Evolutionary conservation across 805 yeast genomes (phyloP), one percentile per base, ranked within the genome.

Genomic region (Starmera amethionina): DNA sequence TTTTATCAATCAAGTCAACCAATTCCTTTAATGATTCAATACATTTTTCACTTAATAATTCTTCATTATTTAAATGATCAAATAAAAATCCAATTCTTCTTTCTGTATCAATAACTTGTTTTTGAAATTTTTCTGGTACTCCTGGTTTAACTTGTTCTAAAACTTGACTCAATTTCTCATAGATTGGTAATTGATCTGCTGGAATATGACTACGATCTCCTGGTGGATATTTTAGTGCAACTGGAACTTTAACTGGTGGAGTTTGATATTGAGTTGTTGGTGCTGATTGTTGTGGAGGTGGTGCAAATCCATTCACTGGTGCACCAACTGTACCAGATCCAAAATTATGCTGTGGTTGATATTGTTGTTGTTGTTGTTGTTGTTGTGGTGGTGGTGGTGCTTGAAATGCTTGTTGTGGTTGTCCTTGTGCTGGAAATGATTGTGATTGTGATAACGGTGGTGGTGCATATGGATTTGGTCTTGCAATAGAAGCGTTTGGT

Each of bases 41-140:
- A 1, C 82, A 71, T n/a, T 67, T 77, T 15, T 62, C 66, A 4
- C 82, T 68, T 49, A 87, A 61, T 40, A 79, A 62, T 37, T 82
- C 90, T 41, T 73, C 75, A 50, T 79, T 82, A 56, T 82, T 82
- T 63, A 93, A 72, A 50, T 80, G 87, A 49, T 79, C 88, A 57
- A 73, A 87, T 46, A 93, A 66, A 39, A 86, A 72, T 46, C 77
- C 73, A 42, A 93, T 63, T 59, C 97, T 77, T 65, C 82, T 82
- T 50, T 80, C 90, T 55, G 94, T 78, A 58, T 90, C 97, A 36
- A 63, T 66, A 39, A 82, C 72, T 54, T 87, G 96, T 46, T 77
- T 81, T 25, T 72, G 59, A 53, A 75, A 86, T 56, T 76, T 78
- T 38, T 77, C 83, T 22, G 96, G 95, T 34, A 87, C 73, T 35